A percentile compares a stretch with the other conserved stretches of the same genome.
Evolutionary conservation across 352 stramenopile species (phyloP).

Genomic region (Pythium scleroteichum): DNA sequence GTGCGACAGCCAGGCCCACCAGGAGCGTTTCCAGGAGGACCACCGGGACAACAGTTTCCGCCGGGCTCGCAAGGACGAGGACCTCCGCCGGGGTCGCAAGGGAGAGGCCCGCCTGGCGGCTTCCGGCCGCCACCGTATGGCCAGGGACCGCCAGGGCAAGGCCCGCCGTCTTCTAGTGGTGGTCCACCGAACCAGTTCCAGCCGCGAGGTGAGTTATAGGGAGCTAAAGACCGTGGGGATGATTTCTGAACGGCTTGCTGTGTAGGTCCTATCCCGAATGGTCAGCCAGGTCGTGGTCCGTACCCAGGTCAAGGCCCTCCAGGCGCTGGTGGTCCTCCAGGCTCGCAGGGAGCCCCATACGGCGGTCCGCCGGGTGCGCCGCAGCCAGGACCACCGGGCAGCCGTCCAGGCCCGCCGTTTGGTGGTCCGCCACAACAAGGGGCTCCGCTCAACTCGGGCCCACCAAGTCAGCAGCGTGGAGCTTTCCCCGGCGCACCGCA

Average conservation of each 20-base stretch:
- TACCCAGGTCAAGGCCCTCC: slow-evolving; percentile 26
- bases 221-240: too few relatives aligned
- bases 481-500: slow-evolving; percentile 16
- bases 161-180: slow-evolving; percentile 39
- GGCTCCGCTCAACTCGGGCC: slow-evolving; percentile 7
- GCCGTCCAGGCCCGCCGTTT: slow-evolving; percentile 24
- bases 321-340: slow-evolving; percentile 8
- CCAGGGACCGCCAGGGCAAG: slow-evolving; percentile 17
- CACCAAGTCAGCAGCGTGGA: slow-evolving; percentile 12
- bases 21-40: slow-evolving; percentile 27
- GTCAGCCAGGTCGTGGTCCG: slow-evolving; percentile 24
- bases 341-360: slow-evolving; percentile 19
- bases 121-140: slow-evolving; percentile 11
- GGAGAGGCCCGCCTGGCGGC: slow-evolving; percentile 1
- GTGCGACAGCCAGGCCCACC: slow-evolving; percentile 18
- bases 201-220: slow-evolving; percentile 26
- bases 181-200: slow-evolving; percentile 47
- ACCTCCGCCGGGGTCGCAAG: slow-evolving; percentile 28
- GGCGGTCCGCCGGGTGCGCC: slow-evolving; percentile 20
- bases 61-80: slow-evolving; percentile 22
- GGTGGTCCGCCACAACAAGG: slow-evolving; percentile 26
- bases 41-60: neutral
- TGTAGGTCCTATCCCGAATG: slow-evolving; percentile 20
- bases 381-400: slow-evolving; percentile 22
- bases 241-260: too few relatives aligned